Conservation (phyloP, 768 basidiomycete species). For the Leccinum longicurvipes region DNA sequence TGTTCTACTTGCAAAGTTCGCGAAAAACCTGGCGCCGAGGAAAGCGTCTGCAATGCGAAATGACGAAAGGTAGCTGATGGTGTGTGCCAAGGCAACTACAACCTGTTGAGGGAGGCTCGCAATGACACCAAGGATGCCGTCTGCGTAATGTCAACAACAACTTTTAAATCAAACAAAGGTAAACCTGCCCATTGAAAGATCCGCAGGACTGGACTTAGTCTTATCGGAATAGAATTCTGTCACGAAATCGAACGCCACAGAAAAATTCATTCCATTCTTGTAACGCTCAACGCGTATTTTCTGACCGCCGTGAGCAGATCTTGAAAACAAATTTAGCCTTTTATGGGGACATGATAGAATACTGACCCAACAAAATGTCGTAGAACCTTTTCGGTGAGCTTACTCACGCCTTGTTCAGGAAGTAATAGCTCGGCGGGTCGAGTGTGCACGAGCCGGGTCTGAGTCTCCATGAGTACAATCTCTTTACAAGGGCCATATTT, state of each 20-base stretch:
- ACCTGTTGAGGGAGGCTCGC: slow-evolving; percentile 68
- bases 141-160: slow-evolving; percentile 33
- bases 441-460: slow-evolving; percentile 87
- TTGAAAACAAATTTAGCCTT: slow-evolving; percentile 19
- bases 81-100: slow-evolving; percentile 68
- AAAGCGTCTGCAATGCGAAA: slow-evolving; percentile 82
- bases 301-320: slow-evolving; percentile 36
- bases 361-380: slow-evolving; percentile 63
- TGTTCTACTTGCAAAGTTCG: slow-evolving; percentile 66
- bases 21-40: slow-evolving; percentile 74
- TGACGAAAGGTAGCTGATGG: slow-evolving; percentile 62
- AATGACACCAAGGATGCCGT: slow-evolving; percentile 56
- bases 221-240: slow-evolving; percentile 64
- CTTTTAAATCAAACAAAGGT: background rate
- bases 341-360: slow-evolving; percentile 1
- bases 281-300: slow-evolving; percentile 65
- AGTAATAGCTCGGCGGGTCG: slow-evolving; percentile 81
- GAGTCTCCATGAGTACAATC: slow-evolving; percentile 3
- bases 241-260: slow-evolving; percentile 65
- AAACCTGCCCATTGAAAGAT: slow-evolving; percentile 19
- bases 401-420: slow-evolving; percentile 55
- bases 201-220: slow-evolving; percentile 40
- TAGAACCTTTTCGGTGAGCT: slow-evolving; percentile 73
- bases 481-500: background rate
- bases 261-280: slow-evolving; percentile 51